Evolutionary conservation across 1,284 basidiomycete genomes (phyloP).

Genomic region (Farysia itapuensis): DNA sequence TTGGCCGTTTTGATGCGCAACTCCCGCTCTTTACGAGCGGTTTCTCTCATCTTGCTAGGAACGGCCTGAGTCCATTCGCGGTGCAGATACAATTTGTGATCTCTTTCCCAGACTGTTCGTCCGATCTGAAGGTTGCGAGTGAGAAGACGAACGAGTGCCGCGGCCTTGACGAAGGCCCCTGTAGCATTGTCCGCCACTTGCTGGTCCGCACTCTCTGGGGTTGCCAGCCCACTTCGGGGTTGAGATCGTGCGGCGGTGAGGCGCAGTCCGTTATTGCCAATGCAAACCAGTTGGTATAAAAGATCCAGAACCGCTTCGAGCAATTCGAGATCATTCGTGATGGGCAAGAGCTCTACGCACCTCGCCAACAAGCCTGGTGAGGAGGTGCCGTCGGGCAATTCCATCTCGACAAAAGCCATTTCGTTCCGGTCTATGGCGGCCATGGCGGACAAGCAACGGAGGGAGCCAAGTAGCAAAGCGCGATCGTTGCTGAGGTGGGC

Average conservation of each 20-base stretch:
- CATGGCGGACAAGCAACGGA: slow-evolving; percentile 47
- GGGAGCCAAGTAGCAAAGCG: slow-evolving; percentile 41
- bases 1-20: slow-evolving; percentile 11
- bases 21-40: slow-evolving; percentile 25
- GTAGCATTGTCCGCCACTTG: background rate
- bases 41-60: slow-evolving; percentile 9
- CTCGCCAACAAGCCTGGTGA: slow-evolving; percentile 41
- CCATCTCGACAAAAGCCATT: slow-evolving; percentile 37
- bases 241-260: slow-evolving; percentile 10
- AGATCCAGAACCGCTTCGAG: slow-evolving; percentile 50
- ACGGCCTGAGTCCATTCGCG: slow-evolving; percentile 17
- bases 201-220: background rate
- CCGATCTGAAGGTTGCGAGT: slow-evolving; percentile 43
- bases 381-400: slow-evolving; percentile 11
- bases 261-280: slow-evolving; percentile 47
- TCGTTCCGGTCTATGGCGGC: slow-evolving; percentile 46
- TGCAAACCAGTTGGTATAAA: slow-evolving; percentile 49
- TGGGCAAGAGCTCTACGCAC: slow-evolving; percentile 47
- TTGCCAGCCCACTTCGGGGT: background rate
- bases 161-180: background rate
- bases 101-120: slow-evolving; percentile 46
- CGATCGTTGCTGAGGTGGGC: slow-evolving; percentile 46
- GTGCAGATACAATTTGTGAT: slow-evolving; percentile 22
- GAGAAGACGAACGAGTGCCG: slow-evolving; percentile 29
- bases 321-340: slow-evolving; percentile 50